Conservation (phyloP, 176 grass and related monocot genomes). For the Pharus latifolius region DNA sequence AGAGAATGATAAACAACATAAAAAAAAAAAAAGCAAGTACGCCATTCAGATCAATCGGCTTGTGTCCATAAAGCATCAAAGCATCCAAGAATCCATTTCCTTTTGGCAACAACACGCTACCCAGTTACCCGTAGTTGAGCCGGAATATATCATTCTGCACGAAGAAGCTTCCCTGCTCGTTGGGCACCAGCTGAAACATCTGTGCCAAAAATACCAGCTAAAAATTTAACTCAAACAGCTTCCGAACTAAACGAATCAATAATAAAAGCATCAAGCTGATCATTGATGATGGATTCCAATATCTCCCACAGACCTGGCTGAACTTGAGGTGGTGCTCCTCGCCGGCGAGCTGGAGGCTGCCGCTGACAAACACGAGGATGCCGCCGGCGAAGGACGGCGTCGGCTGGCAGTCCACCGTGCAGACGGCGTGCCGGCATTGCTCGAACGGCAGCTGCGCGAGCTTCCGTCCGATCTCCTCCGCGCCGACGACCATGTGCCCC, state of each 20-base stretch:
- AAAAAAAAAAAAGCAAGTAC: not conserved
- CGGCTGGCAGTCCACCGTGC: constrained; percentile 68
- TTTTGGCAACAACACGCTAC: constrained; percentile 18
- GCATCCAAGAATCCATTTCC: constrained; percentile 13
- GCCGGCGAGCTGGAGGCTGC: constrained; percentile 57
- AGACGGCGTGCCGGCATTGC: constrained; percentile 48
- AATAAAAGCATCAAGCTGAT: not conserved
- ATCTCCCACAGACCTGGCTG: constrained; percentile 51
- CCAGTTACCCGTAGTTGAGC: constrained; percentile 60
- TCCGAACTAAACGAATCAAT: not conserved
- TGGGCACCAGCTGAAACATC: constrained; percentile 86
- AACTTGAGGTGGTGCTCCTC: constrained; percentile 80
- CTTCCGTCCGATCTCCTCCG: constrained; percentile 40
- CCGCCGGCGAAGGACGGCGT: constrained; percentile 32
- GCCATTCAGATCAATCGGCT: too few relatives aligned
- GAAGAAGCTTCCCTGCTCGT: constrained; percentile 59
- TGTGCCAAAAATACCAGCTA: not conserved
- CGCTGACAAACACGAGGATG: constrained; percentile 70
- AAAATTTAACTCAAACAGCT: not conserved
- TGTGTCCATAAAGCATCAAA: not conserved
- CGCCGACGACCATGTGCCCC: constrained; percentile 43
- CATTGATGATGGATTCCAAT: not conserved
- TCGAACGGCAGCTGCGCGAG: constrained; percentile 55
- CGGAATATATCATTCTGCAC: constrained; percentile 92
- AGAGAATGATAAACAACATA: not conserved